These are phyloP conservation scores for Trichoderma guizhouense DNA, from an alignment of 2,329 filamentous ascomycete genomes.

Conservation along the genomic window DNA sequence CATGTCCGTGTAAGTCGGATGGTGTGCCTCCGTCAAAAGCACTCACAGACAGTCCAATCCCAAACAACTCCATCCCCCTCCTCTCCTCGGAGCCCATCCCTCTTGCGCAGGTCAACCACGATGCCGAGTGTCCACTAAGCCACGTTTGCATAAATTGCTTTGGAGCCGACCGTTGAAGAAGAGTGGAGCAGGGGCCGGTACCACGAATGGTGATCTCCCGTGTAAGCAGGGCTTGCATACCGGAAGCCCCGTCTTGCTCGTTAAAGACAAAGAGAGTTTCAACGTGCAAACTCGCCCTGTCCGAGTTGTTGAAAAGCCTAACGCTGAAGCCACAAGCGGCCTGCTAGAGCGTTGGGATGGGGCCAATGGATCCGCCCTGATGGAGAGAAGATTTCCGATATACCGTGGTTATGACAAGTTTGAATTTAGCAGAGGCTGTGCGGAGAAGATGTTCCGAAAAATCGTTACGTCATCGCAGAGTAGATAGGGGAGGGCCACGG, in stretches of 20 bases:
- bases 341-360: neutral
- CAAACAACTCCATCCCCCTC: neutral
- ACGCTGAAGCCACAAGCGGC: neutral
- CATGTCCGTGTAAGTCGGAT: neutral
- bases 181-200: conserved; percentile 11
- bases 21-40: neutral
- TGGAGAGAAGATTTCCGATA: neutral
- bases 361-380: neutral
- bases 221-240: conserved; percentile 7
- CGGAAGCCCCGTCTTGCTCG: conserved; percentile 7
- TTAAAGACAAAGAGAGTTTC: neutral
- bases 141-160: conserved; percentile 1
- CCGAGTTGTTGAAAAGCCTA: neutral
- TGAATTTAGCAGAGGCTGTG: neutral
- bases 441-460: neutral
- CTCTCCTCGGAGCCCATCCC: neutral
- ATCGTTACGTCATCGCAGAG: conserved; percentile 8
- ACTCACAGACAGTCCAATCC: neutral
- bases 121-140: neutral
- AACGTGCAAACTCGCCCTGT: neutral
- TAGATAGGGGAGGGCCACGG: neutral
- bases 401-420: neutral
- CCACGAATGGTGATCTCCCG: conserved; percentile 17
- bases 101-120: neutral
- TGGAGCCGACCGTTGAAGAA: neutral